Base-by-base conservation (phyloP, 495 filamentous ascomycete genomes). In the Pyrenopolyporus hunteri region DNA sequence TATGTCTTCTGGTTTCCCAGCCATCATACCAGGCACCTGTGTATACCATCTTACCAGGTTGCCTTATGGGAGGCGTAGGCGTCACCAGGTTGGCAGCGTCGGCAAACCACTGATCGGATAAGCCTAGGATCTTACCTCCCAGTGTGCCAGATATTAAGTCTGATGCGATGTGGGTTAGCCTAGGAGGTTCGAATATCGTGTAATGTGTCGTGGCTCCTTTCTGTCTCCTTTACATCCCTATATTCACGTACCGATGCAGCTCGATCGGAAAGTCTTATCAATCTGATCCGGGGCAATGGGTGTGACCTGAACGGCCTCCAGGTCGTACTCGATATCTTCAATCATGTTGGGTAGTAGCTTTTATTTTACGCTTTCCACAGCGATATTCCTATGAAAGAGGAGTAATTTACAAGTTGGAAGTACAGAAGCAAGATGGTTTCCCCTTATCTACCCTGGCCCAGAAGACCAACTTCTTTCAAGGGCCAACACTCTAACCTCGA, bases 21-120 rank as follows among this genome's bases (percentile, higher is more conserved):
- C 92, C 92, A 70, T 97, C 92, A 72, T 92, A 96, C 93, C 93
- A 97, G 17, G 91, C 90, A 57, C 92, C 92, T 7, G 90, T 83
- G 68, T 88, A 85, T 43, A 92, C 86, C 80, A 93, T 95, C 73
- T 92, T 85, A 53, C 90, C 92, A 0, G 87, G 87, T 61, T 89
- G 85, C 57, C 85, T 83, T 66, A 96, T 83, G 3, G 93, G 89
- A 2, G 88, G 76, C 0, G 83, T 84, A 1, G 90, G 88, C 11
- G 83, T 93, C 48, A 91, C 75, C 62, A 96, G 84, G 74, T 95
- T 96, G 29, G 78, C 75, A 8, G 92, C 92, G 29, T 86, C 83
- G 59, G 91, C 92, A 75, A 96, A 97, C 83, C 86, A 97, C 76
- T 97, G 86, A 73, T 97, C 89, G 40, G 88, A 91, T 77, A 84